A percentile compares a stretch with the other conserved stretches of the same genome.
These are phyloP conservation scores for Vinca minor DNA, from an alignment of 257 asterid genomes.

Conservation along the genomic window DNA sequence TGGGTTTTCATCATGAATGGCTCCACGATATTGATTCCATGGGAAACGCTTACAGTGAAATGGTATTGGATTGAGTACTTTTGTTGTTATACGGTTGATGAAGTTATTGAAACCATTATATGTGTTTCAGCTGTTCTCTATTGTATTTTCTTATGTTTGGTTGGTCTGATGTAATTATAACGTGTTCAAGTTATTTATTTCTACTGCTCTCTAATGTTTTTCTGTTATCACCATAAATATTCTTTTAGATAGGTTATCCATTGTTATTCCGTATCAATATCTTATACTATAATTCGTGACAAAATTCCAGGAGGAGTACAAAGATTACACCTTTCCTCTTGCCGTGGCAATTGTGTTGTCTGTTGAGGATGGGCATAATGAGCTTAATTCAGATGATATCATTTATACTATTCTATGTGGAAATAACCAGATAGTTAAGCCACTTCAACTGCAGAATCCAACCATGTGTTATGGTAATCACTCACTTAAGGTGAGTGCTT, in stretches of 20 bases:
- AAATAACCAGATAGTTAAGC: background rate
- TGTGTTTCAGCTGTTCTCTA: background rate
- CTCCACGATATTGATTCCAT: background rate
- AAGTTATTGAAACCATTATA: background rate
- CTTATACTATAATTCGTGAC: background rate
- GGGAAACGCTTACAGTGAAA: conserved; percentile 5
- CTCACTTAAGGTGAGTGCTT: conserved; percentile 10
- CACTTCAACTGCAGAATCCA: conserved; percentile 1
- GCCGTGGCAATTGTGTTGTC: conserved; percentile 15
- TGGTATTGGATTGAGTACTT: conserved; percentile 5
- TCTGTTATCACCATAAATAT: background rate
- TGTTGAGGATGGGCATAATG: conserved; percentile 7
- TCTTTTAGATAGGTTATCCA: background rate
- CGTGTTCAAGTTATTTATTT: background rate
- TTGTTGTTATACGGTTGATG: background rate
- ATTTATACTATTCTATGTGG: background rate
- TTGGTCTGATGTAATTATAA: background rate
- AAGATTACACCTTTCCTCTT: conserved; percentile 3
- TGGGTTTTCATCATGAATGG: background rate
- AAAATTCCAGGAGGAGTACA: conserved; percentile 8
- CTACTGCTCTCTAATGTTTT: background rate
- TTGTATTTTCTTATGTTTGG: background rate
- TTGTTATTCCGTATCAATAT: background rate
- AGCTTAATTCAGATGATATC: conserved; percentile 5
- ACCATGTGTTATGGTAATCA: background rate